Conservation (phyloP, 805 yeast genomes). For the Candida broadrunensis region DNA sequence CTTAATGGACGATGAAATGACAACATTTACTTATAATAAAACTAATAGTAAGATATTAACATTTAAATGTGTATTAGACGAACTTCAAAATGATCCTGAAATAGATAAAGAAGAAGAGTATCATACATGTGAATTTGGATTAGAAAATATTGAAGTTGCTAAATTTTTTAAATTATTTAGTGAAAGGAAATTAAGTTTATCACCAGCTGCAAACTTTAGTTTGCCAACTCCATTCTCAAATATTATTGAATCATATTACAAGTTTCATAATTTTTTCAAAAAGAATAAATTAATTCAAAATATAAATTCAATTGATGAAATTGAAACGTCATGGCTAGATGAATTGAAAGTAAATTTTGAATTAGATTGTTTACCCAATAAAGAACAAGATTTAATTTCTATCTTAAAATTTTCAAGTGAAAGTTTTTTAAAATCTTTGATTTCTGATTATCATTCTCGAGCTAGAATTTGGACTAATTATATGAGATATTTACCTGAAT, state of each 20-base stretch:
- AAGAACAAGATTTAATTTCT: slow-evolving; percentile 28
- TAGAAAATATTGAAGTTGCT: slow-evolving; percentile 30
- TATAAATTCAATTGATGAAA: slow-evolving; percentile 20
- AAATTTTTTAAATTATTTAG: slow-evolving; percentile 37
- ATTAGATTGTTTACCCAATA: slow-evolving; percentile 33
- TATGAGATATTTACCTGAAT: slow-evolving; percentile 34
- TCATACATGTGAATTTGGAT: slow-evolving; percentile 14
- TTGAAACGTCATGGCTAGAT: slow-evolving; percentile 21
- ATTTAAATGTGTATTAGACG: slow-evolving; percentile 5
- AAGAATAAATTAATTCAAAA: slow-evolving; percentile 18
- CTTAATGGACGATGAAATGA: slow-evolving; percentile 20
- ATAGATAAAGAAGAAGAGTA: slow-evolving; percentile 9
- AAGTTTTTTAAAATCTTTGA: slow-evolving; percentile 40
- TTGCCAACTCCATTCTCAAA: slow-evolving; percentile 61
- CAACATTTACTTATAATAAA: slow-evolving; percentile 7
- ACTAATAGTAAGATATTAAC: slow-evolving; percentile 9
- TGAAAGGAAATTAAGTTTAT: slow-evolving; percentile 65
- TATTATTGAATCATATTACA: slow-evolving; percentile 51
- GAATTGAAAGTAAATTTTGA: slow-evolving; percentile 24
- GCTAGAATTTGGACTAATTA: slow-evolving; percentile 49
- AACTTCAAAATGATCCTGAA: slow-evolving; percentile 6
- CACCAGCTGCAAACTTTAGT: slow-evolving; percentile 79
- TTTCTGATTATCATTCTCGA: slow-evolving; percentile 44
- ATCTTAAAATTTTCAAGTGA: slow-evolving; percentile 36
- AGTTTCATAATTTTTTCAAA: slow-evolving; percentile 19